These are phyloP conservation scores for Phylloporus sp. DNA, from an alignment of 768 basidiomycete genomes.

Conservation along the genomic window DNA sequence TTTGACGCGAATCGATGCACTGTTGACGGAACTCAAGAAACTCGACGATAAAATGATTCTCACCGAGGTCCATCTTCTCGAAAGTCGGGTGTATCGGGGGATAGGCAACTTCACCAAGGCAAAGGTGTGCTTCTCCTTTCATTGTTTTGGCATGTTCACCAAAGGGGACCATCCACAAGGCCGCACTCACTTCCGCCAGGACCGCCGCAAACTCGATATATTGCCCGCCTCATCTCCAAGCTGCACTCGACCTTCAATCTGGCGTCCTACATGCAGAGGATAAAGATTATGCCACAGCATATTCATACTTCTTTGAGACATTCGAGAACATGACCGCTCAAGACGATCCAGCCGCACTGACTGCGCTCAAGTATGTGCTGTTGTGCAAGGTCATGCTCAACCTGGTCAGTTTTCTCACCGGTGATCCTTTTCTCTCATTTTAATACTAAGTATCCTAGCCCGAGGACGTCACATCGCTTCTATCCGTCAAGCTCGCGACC, in stretches of 20 bases:
- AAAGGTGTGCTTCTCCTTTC: constrained; percentile 50
- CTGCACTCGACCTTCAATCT: constrained; percentile 59
- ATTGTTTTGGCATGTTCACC: neutral
- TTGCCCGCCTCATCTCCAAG: constrained; percentile 69
- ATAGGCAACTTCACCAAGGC: constrained; percentile 86
- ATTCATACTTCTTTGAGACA: constrained; percentile 96
- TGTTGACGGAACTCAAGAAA: constrained; percentile 88
- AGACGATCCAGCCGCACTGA: constrained; percentile 69
- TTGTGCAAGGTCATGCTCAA: constrained; percentile 98
- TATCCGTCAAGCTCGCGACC: constrained; percentile 80
- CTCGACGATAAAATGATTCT: constrained; percentile 98
- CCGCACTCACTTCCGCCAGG: constrained; percentile 82
- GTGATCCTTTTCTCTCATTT: neutral
- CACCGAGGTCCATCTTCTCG: constrained; percentile 93
- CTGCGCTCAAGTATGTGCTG: constrained; percentile 95
- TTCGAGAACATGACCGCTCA: constrained; percentile 85
- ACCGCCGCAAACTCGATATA: constrained; percentile 96
- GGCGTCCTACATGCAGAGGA: constrained; percentile 94
- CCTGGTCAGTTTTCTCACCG: constrained; percentile 50
- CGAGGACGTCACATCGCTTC: constrained; percentile 85
- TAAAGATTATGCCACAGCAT: constrained; percentile 95
- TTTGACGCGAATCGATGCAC: constrained; percentile 71
- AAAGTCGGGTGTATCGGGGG: constrained; percentile 86
- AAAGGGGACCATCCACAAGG: constrained; percentile 36
- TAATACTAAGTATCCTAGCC: constrained; percentile 45